Base-by-base conservation (phyloP, 1,284 basidiomycete genomes). In the Ganoderma boninense region DNA sequence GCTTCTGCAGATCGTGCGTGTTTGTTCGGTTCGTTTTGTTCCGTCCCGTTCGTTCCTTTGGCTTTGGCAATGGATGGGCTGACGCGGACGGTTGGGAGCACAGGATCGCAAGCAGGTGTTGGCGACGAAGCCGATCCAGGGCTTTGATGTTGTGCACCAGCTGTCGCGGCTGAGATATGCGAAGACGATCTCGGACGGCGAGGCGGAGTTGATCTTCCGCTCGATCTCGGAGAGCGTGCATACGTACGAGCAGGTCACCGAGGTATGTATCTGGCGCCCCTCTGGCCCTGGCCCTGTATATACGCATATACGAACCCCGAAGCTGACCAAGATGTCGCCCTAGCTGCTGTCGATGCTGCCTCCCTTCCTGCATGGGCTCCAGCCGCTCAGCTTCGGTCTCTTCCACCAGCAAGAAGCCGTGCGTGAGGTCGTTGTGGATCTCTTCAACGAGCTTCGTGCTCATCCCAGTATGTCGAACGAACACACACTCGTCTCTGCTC, bases 181-280 rank as follows among this genome's bases (percentile, higher is more conserved):
- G 7, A 90, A 89, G 76, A 85, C 84, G 60, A 84, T 96, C 79
- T 76, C 85, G 0, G 86, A 89, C 68, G 78, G 82, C 1, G 95
- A 99, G 81, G 89, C 89, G 0, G 88, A 92, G 73, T 77, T 90
- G 43, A 96, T 98, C 74, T 92, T 95, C 82, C 86, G 88, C 16
- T 89, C 90, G 2, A 82, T 99, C 11, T 88, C 90, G 0, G 88
- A 92, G 40, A 88, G 87, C 69, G 85, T 95, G 46, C 88, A 87
- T 72, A 87, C 89, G 0, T 96, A 97, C 77, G 95, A 97, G 66
- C 94, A 98, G 82, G 92, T 97, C 2, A 87, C 95, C 6, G 96
- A 99, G 88, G 97, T 95, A 76, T 70, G 88, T 32, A 32, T 32
- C 29, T 32, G 29, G 29, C 4, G 29, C 29, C 29, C 4, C 29